These are phyloP conservation scores for Leccinum holopus DNA, from an alignment of 1,284 basidiomycete genomes.

Conservation along the genomic window DNA sequence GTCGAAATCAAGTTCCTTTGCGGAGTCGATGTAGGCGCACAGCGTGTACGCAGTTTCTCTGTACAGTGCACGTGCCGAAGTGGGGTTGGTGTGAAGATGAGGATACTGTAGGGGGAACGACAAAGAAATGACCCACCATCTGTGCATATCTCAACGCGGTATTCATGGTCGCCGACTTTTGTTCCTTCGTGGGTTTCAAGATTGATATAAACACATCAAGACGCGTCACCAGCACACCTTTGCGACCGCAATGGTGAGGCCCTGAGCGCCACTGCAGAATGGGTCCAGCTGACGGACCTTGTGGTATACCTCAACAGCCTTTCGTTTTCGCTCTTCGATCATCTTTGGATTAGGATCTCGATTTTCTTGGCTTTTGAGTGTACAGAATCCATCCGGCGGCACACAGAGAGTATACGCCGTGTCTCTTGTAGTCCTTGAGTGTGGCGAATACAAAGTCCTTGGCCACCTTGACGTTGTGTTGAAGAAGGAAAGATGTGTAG, in stretches of 20 bases:
- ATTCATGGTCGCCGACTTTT: slow-evolving; percentile 76
- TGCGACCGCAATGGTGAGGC: slow-evolving; percentile 87
- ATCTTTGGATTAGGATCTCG: slow-evolving; percentile 57
- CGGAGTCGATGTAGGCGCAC: slow-evolving; percentile 51
- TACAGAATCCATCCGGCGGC: slow-evolving; percentile 86
- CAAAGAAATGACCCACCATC: slow-evolving; percentile 22
- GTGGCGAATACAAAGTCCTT: slow-evolving; percentile 85
- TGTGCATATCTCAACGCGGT: slow-evolving; percentile 75
- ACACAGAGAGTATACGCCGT: slow-evolving; percentile 89
- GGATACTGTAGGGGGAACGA: slow-evolving; percentile 41
- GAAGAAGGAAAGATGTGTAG: slow-evolving; percentile 87
- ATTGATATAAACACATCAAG: slow-evolving; percentile 80
- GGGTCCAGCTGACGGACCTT: slow-evolving; percentile 83
- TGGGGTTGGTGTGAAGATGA: not conserved
- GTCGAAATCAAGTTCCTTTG: slow-evolving; percentile 48
- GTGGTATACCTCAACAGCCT: slow-evolving; percentile 86
- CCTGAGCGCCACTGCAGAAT: slow-evolving; percentile 89
- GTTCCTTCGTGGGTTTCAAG: slow-evolving; percentile 90
- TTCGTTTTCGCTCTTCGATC: slow-evolving; percentile 69
- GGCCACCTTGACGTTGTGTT: slow-evolving; percentile 69
- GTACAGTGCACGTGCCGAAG: slow-evolving; percentile 3
- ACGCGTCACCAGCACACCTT: slow-evolving; percentile 77
- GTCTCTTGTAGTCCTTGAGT: slow-evolving; percentile 77
- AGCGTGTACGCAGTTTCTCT: slow-evolving; percentile 77
- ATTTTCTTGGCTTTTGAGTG: slow-evolving; percentile 76